Percentiles rank a stretch among this genome's conserved stretches.
phyloP scores from a whole-genome alignment of 805 yeast species.

The Metschnikowia gruessii region DNA sequence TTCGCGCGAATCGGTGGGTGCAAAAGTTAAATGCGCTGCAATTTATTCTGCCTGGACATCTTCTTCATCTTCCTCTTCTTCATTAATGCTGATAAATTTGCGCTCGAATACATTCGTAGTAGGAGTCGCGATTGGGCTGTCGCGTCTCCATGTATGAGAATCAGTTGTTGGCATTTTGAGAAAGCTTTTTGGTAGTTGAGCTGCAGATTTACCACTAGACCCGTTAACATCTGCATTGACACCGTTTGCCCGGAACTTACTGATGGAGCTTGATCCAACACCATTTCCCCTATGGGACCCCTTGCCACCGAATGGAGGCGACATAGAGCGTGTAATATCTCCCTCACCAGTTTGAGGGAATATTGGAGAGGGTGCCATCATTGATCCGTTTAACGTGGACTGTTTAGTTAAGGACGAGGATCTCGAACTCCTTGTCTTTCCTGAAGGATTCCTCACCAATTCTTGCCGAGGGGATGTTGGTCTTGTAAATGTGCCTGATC shows the following conservation, averaged over 20 bases:
- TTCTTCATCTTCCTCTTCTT: slow-evolving; percentile 12
- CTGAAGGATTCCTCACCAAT: not conserved
- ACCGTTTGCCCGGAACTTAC: slow-evolving; percentile 1
- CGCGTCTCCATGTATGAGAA: slow-evolving; percentile 10
- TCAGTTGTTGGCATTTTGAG: slow-evolving; percentile 8
- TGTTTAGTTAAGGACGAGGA: not conserved
- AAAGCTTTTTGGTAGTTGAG: slow-evolving; percentile 1
- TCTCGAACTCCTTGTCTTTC: not conserved
- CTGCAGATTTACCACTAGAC: not conserved
- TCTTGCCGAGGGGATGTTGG: slow-evolving; percentile 9
- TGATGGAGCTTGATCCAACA: not conserved
- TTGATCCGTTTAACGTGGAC: slow-evolving; percentile 2
- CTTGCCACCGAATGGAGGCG: slow-evolving; percentile 11
- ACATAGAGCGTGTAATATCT: slow-evolving; percentile 3
- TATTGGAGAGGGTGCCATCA: slow-evolving; percentile 10
- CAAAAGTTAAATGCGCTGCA: slow-evolving; percentile 3
- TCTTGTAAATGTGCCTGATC: not conserved
- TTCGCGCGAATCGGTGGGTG: slow-evolving; percentile 9
- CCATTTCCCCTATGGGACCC: not conserved
- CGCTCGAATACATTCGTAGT: slow-evolving; percentile 9
- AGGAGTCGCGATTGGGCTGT: slow-evolving; percentile 6
- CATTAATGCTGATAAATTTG: slow-evolving; percentile 12
- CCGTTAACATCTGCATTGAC: not conserved
- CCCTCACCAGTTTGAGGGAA: slow-evolving; percentile 6
- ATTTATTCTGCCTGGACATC: not conserved